Conservation (phyloP, 257 asterid species). For the Datura wrightii region DNA sequence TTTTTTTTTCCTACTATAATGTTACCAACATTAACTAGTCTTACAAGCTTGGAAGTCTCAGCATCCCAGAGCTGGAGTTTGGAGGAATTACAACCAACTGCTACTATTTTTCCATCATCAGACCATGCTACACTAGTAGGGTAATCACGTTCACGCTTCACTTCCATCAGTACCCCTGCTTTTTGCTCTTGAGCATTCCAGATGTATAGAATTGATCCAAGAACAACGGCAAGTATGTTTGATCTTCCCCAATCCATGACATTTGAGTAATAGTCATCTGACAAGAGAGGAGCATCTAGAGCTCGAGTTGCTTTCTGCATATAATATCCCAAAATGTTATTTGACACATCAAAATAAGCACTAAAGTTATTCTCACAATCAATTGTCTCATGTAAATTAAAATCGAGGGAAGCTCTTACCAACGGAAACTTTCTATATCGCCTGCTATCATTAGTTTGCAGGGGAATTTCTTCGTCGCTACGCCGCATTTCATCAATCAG, state of each 20-base stretch:
- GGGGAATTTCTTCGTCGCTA: constrained; percentile 44
- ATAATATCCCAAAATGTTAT: neutral
- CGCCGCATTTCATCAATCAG: constrained; percentile 62
- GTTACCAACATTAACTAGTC: constrained; percentile 23
- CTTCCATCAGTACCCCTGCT: constrained; percentile 40
- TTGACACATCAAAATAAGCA: neutral
- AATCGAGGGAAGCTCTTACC: constrained; percentile 39
- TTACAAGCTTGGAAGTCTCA: constrained; percentile 65
- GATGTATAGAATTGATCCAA: constrained; percentile 54
- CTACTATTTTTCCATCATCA: constrained; percentile 54
- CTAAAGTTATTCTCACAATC: neutral
- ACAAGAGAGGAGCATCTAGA: constrained; percentile 65
- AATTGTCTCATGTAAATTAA: neutral
- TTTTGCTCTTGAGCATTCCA: constrained; percentile 52
- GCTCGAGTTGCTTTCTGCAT: constrained; percentile 53
- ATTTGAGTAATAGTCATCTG: constrained; percentile 64
- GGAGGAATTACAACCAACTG: constrained; percentile 58
- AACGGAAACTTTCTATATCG: constrained; percentile 56
- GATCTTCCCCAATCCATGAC: constrained; percentile 78
- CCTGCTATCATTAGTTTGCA: constrained; percentile 27
- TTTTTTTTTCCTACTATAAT: neutral
- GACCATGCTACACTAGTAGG: constrained; percentile 81
- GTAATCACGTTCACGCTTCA: constrained; percentile 40
- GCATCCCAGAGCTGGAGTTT: constrained; percentile 61
- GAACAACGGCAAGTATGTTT: constrained; percentile 64